Percentiles rank a stretch among this genome's conserved stretches.
Evolutionary conservation across 2,329 filamentous ascomycete genomes (phyloP).

Genomic region (Verticillium dahliae): DNA sequence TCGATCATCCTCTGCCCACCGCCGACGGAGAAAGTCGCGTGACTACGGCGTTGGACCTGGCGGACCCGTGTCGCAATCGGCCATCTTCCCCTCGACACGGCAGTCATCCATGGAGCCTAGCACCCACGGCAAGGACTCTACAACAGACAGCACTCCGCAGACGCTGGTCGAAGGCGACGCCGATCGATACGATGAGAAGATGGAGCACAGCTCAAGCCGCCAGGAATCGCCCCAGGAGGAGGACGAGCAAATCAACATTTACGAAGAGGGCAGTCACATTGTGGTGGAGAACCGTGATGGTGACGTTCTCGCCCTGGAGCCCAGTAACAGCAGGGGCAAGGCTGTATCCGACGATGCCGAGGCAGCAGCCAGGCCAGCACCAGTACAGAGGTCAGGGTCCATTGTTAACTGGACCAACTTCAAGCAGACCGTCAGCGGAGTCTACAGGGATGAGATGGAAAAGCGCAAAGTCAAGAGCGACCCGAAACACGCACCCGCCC

Average conservation of each 20-base stretch:
- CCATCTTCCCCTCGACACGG: constrained; percentile 64
- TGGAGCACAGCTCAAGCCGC: constrained; percentile 6
- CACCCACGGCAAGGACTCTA: constrained; percentile 7
- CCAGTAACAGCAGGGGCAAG: constrained; percentile 10
- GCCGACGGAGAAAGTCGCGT: constrained; percentile 60
- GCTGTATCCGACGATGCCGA: neutral
- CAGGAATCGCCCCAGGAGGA: constrained; percentile 15
- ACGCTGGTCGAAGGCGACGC: constrained; percentile 6
- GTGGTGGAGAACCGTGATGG: constrained; percentile 82
- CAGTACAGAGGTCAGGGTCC: neutral
- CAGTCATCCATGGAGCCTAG: constrained; percentile 18
- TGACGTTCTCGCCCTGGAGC: constrained; percentile 68
- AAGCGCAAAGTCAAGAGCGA: constrained; percentile 53
- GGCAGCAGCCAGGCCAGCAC: neutral
- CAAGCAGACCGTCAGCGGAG: constrained; percentile 43
- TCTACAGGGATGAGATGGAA: constrained; percentile 53
- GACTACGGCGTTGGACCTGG: constrained; percentile 71
- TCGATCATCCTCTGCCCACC: constrained; percentile 50
- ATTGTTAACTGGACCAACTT: constrained; percentile 19
- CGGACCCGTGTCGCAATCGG: constrained; percentile 83
- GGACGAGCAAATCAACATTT: constrained; percentile 56
- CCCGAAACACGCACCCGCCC: constrained; percentile 62
- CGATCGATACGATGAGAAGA: constrained; percentile 7
- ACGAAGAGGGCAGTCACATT: constrained; percentile 72
- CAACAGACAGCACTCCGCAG: constrained; percentile 2